A percentile compares a stretch with the other conserved stretches of the same genome.
phyloP scores from a whole-genome alignment of 2,329 filamentous ascomycete genomes.

The Trichoderma harzianum region DNA sequence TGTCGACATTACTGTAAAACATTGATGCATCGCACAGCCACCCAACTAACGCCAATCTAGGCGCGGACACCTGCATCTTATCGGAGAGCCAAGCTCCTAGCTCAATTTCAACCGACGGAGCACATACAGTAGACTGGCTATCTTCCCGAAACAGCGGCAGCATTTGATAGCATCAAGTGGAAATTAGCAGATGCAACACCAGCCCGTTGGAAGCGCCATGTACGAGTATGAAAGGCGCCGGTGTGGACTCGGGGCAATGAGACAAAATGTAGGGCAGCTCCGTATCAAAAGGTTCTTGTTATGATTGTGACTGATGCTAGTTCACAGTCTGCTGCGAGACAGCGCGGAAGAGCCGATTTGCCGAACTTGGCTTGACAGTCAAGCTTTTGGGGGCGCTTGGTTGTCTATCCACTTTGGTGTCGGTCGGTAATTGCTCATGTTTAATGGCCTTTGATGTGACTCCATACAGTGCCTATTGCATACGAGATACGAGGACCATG shows the following conservation, averaged over 20 bases:
- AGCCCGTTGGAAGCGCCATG: neutral
- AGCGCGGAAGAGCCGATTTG: constrained; percentile 12
- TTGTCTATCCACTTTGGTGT: neutral
- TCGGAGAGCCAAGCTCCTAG: constrained; percentile 12
- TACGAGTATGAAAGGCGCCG: neutral
- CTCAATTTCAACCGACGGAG: neutral
- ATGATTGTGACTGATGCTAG: neutral
- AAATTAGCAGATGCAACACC: constrained; percentile 17
- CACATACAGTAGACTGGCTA: neutral
- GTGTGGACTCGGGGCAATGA: neutral
- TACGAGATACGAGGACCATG: neutral
- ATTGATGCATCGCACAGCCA: neutral
- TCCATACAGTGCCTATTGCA: neutral
- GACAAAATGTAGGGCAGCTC: neutral
- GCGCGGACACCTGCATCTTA: constrained; percentile 14
- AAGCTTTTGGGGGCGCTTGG: neutral
- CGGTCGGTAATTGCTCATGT: neutral
- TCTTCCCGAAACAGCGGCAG: neutral
- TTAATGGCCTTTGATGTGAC: neutral
- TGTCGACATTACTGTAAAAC: neutral
- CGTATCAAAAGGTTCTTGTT: neutral
- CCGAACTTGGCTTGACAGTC: neutral
- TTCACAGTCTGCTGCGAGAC: neutral
- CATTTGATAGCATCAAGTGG: neutral
- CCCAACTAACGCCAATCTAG: neutral